These are phyloP conservation scores for Tetrapisispora arboricola DNA, from an alignment of 805 yeast genomes.

Conservation along the genomic window DNA sequence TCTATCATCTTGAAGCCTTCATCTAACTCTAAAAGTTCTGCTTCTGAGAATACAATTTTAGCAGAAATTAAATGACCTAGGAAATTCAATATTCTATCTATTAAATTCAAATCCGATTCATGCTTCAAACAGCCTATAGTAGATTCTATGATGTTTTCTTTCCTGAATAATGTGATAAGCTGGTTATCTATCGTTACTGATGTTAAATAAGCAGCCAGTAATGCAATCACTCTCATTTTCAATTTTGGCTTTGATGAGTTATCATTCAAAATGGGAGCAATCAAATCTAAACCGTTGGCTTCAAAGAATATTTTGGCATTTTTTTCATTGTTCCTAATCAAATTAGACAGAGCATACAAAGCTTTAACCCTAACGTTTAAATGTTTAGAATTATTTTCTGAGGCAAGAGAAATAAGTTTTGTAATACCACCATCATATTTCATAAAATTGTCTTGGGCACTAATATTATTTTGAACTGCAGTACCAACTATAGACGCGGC, in stretches of 20 bases:
- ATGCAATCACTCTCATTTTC: constrained; percentile 44
- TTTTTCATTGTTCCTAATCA: constrained; percentile 55
- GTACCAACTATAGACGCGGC: constrained; percentile 76
- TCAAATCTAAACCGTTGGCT: constrained; percentile 51
- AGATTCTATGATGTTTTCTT: constrained; percentile 19
- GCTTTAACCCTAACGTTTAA: constrained; percentile 47
- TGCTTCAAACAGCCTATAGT: constrained; percentile 21
- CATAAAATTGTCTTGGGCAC: constrained; percentile 57
- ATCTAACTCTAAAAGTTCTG: constrained; percentile 33
- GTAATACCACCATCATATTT: constrained; percentile 40
- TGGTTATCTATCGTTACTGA: constrained; percentile 38
- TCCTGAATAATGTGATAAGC: constrained; percentile 29
- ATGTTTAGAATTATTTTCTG: constrained; percentile 14
- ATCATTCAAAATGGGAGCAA: constrained; percentile 28
- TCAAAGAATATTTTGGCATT: constrained; percentile 48
- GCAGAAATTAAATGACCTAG: constrained; percentile 37
- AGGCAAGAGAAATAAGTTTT: constrained; percentile 37
- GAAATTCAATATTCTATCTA: constrained; percentile 48
- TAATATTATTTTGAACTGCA: constrained; percentile 85
- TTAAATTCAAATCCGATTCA: constrained; percentile 35
- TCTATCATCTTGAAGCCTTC: constrained; percentile 32
- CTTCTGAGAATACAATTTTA: constrained; percentile 36
- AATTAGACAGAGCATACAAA: constrained; percentile 65
- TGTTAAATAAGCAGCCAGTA: constrained; percentile 50
- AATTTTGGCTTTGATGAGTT: constrained; percentile 29